phyloP scores from a whole-genome alignment of 2,329 filamentous ascomycete genomes.

The Aspergillus udagawae region DNA sequence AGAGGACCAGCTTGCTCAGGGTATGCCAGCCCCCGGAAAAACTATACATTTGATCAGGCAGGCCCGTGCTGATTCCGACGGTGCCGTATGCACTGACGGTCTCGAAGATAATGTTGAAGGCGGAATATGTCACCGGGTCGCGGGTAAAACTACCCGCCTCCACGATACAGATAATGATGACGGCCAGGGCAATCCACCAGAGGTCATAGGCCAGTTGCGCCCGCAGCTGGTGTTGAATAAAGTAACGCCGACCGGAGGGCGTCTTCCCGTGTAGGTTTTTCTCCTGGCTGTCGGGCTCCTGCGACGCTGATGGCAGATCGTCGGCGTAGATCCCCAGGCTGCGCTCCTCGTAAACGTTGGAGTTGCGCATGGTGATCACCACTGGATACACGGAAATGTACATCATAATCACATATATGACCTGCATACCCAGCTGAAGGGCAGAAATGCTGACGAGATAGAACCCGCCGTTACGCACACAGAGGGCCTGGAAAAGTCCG shows the following conservation, averaged over 20 bases:
- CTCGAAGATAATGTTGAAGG: conserved; percentile 51
- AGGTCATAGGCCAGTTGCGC: conserved; percentile 60
- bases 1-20: conserved; percentile 52
- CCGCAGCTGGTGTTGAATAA: conserved; percentile 52
- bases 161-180: conserved; percentile 55
- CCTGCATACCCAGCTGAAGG: conserved; percentile 28
- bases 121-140: conserved; percentile 48
- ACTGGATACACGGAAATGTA: conserved; percentile 61
- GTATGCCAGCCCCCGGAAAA: conserved; percentile 50
- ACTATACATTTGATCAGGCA: conserved; percentile 49
- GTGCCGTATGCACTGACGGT: conserved; percentile 47
- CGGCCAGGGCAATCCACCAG: conserved; percentile 58
- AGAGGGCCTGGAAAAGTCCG: conserved; percentile 57
- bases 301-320: too few species aligned
- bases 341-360: conserved; percentile 59
- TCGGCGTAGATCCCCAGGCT: conserved; percentile 46
- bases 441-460: conserved; percentile 47
- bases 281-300: too few species aligned
- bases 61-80: conserved; percentile 54
- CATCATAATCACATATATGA: conserved; percentile 62
- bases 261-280: conserved; percentile 18
- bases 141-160: conserved; percentile 51
- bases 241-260: conserved; percentile 34
- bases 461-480: conserved; percentile 48
- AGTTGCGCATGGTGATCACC: conserved; percentile 58